A percentile compares a stretch with the other conserved stretches of the same genome.
Conservation (phyloP, 768 basidiomycete species). For the Suillus paluster region DNA sequence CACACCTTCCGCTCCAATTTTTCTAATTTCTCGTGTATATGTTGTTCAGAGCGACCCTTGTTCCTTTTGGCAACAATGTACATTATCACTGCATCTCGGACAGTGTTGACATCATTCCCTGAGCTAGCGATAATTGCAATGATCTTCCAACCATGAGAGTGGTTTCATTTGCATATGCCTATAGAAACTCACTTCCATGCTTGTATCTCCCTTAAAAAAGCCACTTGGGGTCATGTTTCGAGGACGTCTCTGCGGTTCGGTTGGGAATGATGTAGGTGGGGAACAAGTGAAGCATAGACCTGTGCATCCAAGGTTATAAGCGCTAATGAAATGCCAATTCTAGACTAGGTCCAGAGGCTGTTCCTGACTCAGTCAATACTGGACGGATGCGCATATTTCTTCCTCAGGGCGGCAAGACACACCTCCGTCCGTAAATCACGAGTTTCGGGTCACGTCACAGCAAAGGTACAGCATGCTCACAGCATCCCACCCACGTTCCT, state of each 20-base stretch:
- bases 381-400: background rate
- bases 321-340: background rate
- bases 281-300: background rate
- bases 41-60: background rate
- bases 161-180: background rate
- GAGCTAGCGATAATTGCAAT: background rate
- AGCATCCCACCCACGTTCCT: background rate
- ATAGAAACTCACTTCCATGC: background rate
- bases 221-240: background rate
- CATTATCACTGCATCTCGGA: background rate
- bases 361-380: background rate
- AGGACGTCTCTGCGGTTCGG: background rate
- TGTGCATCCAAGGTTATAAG: background rate
- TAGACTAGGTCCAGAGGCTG: background rate
- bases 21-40: background rate
- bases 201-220: background rate
- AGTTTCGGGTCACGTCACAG: background rate
- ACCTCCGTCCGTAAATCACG: background rate
- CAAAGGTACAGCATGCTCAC: background rate
- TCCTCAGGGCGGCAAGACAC: background rate
- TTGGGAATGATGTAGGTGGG: background rate
- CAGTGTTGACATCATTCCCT: background rate
- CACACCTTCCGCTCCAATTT: background rate
- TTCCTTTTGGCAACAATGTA: conserved; percentile 2
- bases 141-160: background rate